These are phyloP conservation scores for Trichoderma erinaceum DNA, from an alignment of 495 filamentous ascomycete genomes.

Conservation along the genomic window DNA sequence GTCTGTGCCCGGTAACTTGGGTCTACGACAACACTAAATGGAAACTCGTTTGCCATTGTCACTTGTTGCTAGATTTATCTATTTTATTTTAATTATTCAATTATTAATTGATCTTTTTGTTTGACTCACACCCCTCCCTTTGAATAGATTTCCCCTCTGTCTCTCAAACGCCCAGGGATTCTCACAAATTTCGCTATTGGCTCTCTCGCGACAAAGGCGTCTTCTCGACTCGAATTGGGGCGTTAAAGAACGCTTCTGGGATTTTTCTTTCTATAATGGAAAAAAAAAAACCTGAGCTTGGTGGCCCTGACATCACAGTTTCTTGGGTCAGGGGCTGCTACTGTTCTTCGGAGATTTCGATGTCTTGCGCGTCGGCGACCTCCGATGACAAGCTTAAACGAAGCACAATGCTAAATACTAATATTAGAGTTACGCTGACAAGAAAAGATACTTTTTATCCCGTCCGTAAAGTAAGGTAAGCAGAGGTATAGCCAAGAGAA, in stretches of 20 bases:
- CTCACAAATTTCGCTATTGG: background rate
- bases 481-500: too few relatives aligned
- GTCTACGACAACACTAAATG: background rate
- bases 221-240: background rate
- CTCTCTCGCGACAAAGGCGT: background rate
- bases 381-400: background rate
- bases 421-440: background rate
- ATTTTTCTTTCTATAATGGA: background rate
- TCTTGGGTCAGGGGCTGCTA: background rate
- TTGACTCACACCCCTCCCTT: background rate
- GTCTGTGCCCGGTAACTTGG: background rate
- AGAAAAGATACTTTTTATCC: background rate
- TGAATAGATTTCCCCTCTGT: background rate
- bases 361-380: background rate
- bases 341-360: background rate
- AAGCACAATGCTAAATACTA: background rate
- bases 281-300: background rate
- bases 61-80: background rate
- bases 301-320: background rate
- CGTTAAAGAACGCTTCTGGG: background rate
- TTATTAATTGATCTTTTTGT: background rate
- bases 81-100: background rate
- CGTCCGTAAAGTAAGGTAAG: too few relatives aligned
- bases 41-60: conserved; percentile 1
- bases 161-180: background rate